phyloP scores from a whole-genome alignment of 2,329 filamentous ascomycete genomes.

The Fusarium begoniae region DNA sequence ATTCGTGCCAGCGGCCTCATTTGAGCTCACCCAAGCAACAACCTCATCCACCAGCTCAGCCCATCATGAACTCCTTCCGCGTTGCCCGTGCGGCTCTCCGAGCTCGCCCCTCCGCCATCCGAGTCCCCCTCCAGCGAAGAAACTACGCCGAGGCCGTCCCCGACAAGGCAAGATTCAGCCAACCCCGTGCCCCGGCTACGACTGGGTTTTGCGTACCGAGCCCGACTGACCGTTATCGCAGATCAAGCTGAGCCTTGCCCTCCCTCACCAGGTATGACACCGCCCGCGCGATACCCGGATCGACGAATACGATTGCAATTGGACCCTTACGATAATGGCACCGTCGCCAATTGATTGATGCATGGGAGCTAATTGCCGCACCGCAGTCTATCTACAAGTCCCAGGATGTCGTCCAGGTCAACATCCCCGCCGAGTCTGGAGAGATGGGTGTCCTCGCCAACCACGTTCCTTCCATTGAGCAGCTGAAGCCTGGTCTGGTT shows the following conservation, averaged over 20 bases:
- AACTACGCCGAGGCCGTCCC: slow-evolving; percentile 88
- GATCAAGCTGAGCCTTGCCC: slow-evolving; percentile 97
- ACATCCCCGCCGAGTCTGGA: slow-evolving; percentile 96
- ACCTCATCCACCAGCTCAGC: slow-evolving; percentile 59
- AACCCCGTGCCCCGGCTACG: slow-evolving; percentile 19
- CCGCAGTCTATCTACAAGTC: slow-evolving; percentile 74
- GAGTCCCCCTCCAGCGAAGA: slow-evolving; percentile 82
- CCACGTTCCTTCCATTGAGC: slow-evolving; percentile 98
- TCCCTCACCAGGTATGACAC: slow-evolving; percentile 93
- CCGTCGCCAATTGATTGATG: slow-evolving; percentile 44
- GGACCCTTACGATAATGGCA: slow-evolving; percentile 30
- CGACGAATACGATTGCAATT: slow-evolving; percentile 43
- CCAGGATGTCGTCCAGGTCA: slow-evolving; percentile 88
- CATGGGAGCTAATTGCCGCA: slow-evolving; percentile 61
- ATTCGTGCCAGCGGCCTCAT: slow-evolving; percentile 59
- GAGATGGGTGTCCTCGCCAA: slow-evolving; percentile 99
- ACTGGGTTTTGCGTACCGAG: slow-evolving; percentile 33
- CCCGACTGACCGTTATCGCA: slow-evolving; percentile 49
- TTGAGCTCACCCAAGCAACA: slow-evolving; percentile 56
- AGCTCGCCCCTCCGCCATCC: slow-evolving; percentile 80
- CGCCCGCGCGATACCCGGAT: slow-evolving; percentile 24
- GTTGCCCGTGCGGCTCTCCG: slow-evolving; percentile 90
- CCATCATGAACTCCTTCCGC: slow-evolving; percentile 92
- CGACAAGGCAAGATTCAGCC: slow-evolving; percentile 71
- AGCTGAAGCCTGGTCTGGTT: slow-evolving; percentile 95